Evolutionary conservation across 1,284 basidiomycete species (phyloP).

Genomic region (Sphaerobolus stellatus): DNA sequence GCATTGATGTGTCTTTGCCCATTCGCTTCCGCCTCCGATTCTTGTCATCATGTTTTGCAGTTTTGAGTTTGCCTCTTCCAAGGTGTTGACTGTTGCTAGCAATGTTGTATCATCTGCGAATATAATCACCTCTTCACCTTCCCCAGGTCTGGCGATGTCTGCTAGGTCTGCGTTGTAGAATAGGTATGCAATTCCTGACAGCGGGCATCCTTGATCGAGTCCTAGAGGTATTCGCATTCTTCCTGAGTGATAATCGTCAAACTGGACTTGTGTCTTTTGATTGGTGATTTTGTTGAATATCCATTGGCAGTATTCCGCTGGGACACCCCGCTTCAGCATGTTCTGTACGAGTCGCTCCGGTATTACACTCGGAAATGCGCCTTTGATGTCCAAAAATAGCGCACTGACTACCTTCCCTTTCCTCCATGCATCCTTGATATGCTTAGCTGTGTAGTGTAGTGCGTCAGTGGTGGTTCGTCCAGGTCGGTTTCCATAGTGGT

Average conservation of each 20-base stretch:
- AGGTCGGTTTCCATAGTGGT: constrained; percentile 14
- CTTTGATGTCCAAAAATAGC: constrained; percentile 11
- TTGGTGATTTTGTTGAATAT: background rate
- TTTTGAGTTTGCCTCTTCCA: background rate
- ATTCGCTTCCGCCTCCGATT: background rate
- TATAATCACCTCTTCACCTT: background rate
- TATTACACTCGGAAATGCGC: constrained; percentile 7
- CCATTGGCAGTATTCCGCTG: background rate
- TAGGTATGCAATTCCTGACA: constrained; percentile 5
- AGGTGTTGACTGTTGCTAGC: background rate
- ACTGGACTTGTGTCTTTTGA: background rate
- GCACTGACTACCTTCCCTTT: background rate
- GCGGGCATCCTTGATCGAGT: constrained; percentile 13
- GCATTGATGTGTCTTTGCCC: background rate
- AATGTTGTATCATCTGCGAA: background rate
- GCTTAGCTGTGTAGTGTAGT: constrained; percentile 4
- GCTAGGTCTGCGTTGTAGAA: constrained; percentile 13
- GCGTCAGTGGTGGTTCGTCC: constrained; percentile 14
- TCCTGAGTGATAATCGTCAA: background rate
- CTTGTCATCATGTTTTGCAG: background rate
- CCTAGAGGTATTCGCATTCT: background rate
- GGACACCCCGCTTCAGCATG: constrained; percentile 2
- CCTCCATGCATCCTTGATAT: constrained; percentile 6
- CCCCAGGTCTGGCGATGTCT: background rate
- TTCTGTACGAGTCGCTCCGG: constrained; percentile 1